phyloP scores from a whole-genome alignment of 78 protist species.

The Dictyostelium brefeldianum region DNA sequence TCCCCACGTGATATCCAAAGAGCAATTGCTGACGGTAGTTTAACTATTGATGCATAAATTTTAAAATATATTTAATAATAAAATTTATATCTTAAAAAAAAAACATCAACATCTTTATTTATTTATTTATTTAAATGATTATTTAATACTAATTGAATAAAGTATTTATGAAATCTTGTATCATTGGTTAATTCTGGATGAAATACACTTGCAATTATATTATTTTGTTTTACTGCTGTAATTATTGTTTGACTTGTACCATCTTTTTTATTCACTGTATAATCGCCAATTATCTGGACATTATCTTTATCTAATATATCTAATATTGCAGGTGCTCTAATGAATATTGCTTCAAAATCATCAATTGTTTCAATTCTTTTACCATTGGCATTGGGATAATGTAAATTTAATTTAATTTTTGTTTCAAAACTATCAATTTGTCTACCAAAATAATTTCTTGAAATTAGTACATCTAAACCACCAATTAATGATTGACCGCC shows the following conservation, averaged over 20 bases:
- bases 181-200: conserved; percentile 89
- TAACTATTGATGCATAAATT: not conserved
- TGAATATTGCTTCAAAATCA: conserved; percentile 57
- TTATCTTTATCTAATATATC: not conserved
- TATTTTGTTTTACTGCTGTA: conserved; percentile 38
- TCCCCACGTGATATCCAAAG: conserved; percentile 90
- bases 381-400: not conserved
- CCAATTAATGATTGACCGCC: conserved; percentile 87
- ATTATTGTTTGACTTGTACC: conserved; percentile 21
- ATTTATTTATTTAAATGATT: conserved; percentile 8
- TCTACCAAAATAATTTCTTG: conserved; percentile 91
- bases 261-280: conserved; percentile 8
- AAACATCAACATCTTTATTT: too few species aligned
- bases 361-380: not conserved
- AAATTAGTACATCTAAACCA: conserved; percentile 69
- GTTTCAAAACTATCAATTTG: conserved; percentile 86
- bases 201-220: conserved; percentile 84
- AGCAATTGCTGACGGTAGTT: not conserved
- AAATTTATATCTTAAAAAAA: not conserved
- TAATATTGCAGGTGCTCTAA: conserved; percentile 76
- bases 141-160: conserved; percentile 54
- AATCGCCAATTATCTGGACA: conserved; percentile 23
- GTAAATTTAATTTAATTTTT: conserved; percentile 8
- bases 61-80: not conserved
- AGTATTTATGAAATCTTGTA: conserved; percentile 78